These are phyloP conservation scores for Canariomyces notabilis DNA, from an alignment of 2,329 filamentous ascomycete genomes.

Conservation along the genomic window DNA sequence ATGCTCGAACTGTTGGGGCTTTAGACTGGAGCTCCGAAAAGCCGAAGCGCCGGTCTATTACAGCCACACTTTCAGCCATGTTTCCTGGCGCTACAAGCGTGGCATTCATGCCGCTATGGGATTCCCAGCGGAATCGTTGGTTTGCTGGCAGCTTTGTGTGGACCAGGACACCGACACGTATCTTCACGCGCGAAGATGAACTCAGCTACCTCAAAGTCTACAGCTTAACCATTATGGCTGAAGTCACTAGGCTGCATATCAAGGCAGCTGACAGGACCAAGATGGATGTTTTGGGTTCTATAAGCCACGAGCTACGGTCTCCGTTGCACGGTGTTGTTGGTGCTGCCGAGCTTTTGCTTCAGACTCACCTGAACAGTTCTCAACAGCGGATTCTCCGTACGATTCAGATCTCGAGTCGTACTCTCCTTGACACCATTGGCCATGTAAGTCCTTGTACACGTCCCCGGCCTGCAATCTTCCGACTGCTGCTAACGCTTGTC, in stretches of 20 bases:
- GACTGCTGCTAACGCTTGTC: constrained; percentile 11
- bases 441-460: constrained; percentile 44
- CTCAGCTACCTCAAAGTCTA: constrained; percentile 49
- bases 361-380: constrained; percentile 43
- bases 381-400: constrained; percentile 45
- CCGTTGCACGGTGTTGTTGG: constrained; percentile 57
- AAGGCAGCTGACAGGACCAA: constrained; percentile 43
- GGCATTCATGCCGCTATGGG: constrained; percentile 43
- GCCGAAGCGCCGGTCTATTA: no score
- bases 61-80: no score
- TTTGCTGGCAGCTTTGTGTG: constrained; percentile 47
- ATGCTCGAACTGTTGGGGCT: no score
- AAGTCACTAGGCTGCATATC: constrained; percentile 44
- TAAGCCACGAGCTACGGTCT: constrained; percentile 57
- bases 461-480: background rate
- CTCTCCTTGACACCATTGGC: constrained; percentile 49
- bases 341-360: constrained; percentile 47
- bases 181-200: constrained; percentile 43
- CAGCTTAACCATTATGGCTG: constrained; percentile 50
- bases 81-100: constrained; percentile 43
- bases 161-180: constrained; percentile 38
- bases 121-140: constrained; percentile 39
- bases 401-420: constrained; percentile 47
- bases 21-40: no score
- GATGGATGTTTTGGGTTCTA: constrained; percentile 53